Percentiles rank a stretch among this genome's conserved stretches.
These are phyloP conservation scores for Plasmodium cynomolgi DNA, from an alignment of 169 alveolate genomes.

Conservation along the genomic window DNA sequence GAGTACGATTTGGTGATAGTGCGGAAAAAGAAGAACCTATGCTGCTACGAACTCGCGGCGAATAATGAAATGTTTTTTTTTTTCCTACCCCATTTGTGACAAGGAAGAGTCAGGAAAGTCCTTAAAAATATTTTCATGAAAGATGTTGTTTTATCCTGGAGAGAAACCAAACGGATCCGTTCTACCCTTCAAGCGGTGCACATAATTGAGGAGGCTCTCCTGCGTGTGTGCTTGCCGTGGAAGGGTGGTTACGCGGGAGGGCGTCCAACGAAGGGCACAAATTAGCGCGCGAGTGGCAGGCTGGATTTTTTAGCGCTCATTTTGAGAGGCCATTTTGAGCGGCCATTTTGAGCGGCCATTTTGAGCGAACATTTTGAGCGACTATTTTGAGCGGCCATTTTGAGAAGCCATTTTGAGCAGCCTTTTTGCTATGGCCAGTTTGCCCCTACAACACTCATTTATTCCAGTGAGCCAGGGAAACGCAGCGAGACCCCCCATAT, in stretches of 20 bases:
- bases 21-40: neutral
- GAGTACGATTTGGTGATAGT: neutral
- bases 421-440: neutral
- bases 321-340: neutral
- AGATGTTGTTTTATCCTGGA: neutral
- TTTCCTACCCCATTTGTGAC: neutral
- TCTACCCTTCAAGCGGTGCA: neutral
- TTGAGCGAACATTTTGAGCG: neutral
- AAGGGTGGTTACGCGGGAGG: neutral
- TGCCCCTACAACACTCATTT: neutral
- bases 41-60: neutral
- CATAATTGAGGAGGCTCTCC: neutral
- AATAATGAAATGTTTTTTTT: neutral
- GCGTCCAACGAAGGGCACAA: neutral
- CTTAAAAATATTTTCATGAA: neutral
- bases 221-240: neutral
- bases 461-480: neutral
- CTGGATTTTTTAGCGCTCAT: neutral
- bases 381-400: neutral
- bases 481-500: neutral
- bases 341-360: neutral
- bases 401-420: neutral
- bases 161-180: neutral
- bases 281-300: neutral
- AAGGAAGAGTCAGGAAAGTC: neutral